Base-by-base conservation (phyloP, 2,329 filamentous ascomycete genomes). In the Gnomoniopsis smithogilvyi region DNA sequence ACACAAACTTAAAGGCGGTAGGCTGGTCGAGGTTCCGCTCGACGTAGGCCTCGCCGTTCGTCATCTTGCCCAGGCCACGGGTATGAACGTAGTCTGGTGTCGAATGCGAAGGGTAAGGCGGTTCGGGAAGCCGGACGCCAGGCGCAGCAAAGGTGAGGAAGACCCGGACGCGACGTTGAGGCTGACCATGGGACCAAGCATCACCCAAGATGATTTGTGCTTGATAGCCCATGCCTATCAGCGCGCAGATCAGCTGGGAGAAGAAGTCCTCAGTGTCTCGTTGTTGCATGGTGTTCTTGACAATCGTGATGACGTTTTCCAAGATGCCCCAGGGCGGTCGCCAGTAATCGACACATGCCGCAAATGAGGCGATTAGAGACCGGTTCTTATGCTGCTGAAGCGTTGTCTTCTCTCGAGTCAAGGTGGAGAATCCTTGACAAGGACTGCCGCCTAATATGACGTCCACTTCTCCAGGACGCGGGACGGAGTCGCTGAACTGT, bases 161-260 rank as follows among this genome's bases (percentile, higher is more conserved):
- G 0, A 94, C 76, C 7, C 91, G 80, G 3, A 79, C 82, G 4
- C 91, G 81, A 3, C 73, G 76, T 67, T 95, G 90, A 0, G 85
- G 75, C 2, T 86, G 84, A 1, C 90, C 89, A 63, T 82, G 85
- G 0, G 82, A 83, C 78, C 88, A 91, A 0, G 89, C 82, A 63
- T 92, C 89, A 21, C 90, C 75, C 0, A 88, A 76, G 58, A 86
- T 84, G 41, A 90, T 80, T 45, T 88, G 83, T 0, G 85, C 77
- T 67, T 96, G 91, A 64, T 95, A 96, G 0, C 90, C 91, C 63
- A 95, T 77, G 0, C 87, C 89, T 0, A 94, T 87, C 0, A 95
- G 73, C 1, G 86, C 80, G 62, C 88, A 90, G 11, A 95, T 77
- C 0, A 95, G 76, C 64, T 93, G 90, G 1, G 86, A 86, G 54